These are phyloP conservation scores for Boechera stricta DNA, from an alignment of 345 rosid species.

Conservation along the genomic window DNA sequence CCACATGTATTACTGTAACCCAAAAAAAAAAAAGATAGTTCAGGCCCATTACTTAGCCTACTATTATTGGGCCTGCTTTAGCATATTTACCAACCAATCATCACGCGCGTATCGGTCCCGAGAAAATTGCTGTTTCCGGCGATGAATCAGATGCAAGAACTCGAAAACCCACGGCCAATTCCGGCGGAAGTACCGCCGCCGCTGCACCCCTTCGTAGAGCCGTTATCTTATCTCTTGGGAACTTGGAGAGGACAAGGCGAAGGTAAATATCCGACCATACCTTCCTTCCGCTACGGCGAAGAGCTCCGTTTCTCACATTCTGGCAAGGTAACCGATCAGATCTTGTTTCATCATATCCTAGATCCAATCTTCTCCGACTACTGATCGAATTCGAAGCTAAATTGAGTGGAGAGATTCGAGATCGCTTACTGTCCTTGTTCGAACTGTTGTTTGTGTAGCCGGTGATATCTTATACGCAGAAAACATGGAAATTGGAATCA, in stretches of 20 bases:
- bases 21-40: too few species aligned
- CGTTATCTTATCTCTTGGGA: slow-evolving; percentile 66
- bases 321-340: slow-evolving; percentile 51
- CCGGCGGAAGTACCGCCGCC: slow-evolving; percentile 27
- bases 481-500: slow-evolving; percentile 67
- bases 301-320: slow-evolving; percentile 68
- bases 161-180: slow-evolving; percentile 17
- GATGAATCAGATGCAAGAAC: not conserved
- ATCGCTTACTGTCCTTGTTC: not conserved
- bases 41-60: not conserved
- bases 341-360: not conserved
- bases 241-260: slow-evolving; percentile 83
- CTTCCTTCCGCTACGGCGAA: slow-evolving; percentile 67
- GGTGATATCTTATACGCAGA: slow-evolving; percentile 68
- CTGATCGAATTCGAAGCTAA: not conserved
- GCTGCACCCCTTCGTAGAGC: slow-evolving; percentile 62
- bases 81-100: not conserved
- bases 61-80: slow-evolving; percentile 6
- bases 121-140: not conserved
- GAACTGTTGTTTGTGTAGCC: slow-evolving; percentile 48
- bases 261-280: slow-evolving; percentile 69
- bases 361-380: not conserved
- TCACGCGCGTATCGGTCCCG: not conserved
- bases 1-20: too few species aligned
- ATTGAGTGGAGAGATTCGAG: not conserved